phyloP scores from a whole-genome alignment of 768 basidiomycete genomes.

The Suillus subluteus region DNA sequence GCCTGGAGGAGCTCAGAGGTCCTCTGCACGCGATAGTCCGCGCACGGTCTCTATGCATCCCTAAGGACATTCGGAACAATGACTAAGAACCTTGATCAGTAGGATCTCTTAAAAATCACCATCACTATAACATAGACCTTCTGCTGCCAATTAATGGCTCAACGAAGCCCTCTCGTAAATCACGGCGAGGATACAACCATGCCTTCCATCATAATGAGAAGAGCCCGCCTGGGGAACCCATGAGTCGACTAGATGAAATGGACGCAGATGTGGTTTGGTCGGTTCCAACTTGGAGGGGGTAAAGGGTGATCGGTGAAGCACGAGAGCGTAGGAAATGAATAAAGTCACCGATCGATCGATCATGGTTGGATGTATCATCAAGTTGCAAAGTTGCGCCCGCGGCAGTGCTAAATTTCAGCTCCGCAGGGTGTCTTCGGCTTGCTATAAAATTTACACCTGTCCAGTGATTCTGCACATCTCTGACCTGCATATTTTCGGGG shows the following conservation, averaged over 20 bases:
- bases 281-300: too few relatives aligned
- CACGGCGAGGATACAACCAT: background rate
- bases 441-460: too few relatives aligned
- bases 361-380: too few relatives aligned
- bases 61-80: background rate
- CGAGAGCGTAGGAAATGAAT: too few relatives aligned
- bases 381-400: too few relatives aligned
- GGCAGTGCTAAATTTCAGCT: too few relatives aligned
- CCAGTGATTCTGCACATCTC: too few relatives aligned
- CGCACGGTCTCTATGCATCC: background rate
- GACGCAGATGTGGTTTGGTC: too few relatives aligned
- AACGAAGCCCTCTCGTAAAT: background rate
- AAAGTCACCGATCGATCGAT: too few relatives aligned
- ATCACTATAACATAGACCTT: background rate
- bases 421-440: too few relatives aligned
- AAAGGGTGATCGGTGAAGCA: too few relatives aligned
- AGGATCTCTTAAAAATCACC: background rate
- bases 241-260: too few relatives aligned
- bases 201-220: background rate
- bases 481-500: background rate
- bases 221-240: background rate
- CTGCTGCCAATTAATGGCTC: background rate
- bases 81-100: background rate
- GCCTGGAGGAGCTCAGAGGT: constrained; percentile 11
- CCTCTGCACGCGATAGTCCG: constrained; percentile 3